phyloP scores from a whole-genome alignment of 2,329 filamentous ascomycete genomes.

The Aphanoascus verrucosus region DNA sequence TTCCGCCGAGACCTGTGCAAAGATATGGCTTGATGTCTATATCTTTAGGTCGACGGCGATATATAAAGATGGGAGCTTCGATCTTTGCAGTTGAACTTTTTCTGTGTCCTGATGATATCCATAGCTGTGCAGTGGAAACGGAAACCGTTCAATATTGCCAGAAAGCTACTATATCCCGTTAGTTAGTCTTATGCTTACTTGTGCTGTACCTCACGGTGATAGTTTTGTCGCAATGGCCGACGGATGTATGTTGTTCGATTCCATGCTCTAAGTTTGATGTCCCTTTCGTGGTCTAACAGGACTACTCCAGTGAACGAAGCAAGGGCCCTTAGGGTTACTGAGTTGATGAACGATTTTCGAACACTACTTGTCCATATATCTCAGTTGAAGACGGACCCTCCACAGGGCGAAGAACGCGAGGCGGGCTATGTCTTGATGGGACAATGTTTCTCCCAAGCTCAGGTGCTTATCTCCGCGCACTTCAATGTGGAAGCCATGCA shows the following conservation, averaged over 20 bases:
- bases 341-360: slow-evolving; percentile 55
- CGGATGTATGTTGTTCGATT: slow-evolving; percentile 39
- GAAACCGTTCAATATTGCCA: not conserved
- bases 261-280: not conserved
- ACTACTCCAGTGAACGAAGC: slow-evolving; percentile 49
- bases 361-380: slow-evolving; percentile 50
- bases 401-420: slow-evolving; percentile 47
- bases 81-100: slow-evolving; percentile 5
- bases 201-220: slow-evolving; percentile 10
- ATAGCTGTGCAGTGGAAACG: not conserved
- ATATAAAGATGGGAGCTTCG: slow-evolving; percentile 4
- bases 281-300: not conserved
- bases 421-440: slow-evolving; percentile 50
- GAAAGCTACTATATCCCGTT: slow-evolving; percentile 6
- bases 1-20: not conserved
- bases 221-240: slow-evolving; percentile 39
- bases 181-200: slow-evolving; percentile 14
- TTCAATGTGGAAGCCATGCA: slow-evolving; percentile 38
- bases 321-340: slow-evolving; percentile 51
- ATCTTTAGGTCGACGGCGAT: not conserved
- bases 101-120: not conserved
- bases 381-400: slow-evolving; percentile 42
- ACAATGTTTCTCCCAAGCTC: slow-evolving; percentile 46
- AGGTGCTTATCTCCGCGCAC: slow-evolving; percentile 43
- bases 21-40: slow-evolving; percentile 1